Base-by-base conservation (phyloP, 1,284 basidiomycete species). In the Puccinia novopanici region DNA sequence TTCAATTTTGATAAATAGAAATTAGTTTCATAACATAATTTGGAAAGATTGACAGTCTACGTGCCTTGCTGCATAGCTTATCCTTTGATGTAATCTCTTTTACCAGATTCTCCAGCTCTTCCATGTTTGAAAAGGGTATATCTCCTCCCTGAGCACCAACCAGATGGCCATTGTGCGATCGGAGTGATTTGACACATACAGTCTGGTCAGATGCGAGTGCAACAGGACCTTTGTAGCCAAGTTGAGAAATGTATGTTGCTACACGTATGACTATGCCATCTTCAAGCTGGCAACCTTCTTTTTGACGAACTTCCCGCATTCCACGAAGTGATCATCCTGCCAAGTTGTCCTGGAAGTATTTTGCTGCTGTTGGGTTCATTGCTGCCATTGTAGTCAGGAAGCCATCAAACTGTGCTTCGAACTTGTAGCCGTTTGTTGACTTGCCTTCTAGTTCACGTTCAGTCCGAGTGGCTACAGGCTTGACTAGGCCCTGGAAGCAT, bases 121-220 rank as follows among this genome's bases (percentile, higher is more conserved):
- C 54, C 6, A 45, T 22, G 24, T 27, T 42, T 2, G 24, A 37
- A 22, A 55, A 74, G 19, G 72, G 54, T 3, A 74, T 30, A 59
- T 74, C 72, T 13, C 54, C 54, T n/a, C 54, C 72, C 45, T 74
- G 72, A 59, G 54, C 72, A 45, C 72, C 72, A 74, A 74, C 72
- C 24, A 74, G 42, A 9, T 59, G 30, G 0, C 37, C 37, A 24
- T 45, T 42, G 27, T 74, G 72, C 17, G 37, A 45, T n/a, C 42
- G 24, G 12, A 74, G 12, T 0, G 72, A 42, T 59, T 74, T 74
- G 30, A 74, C 30, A 59, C 72, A 74, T 15, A 59, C 50, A 8
- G 54, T 74, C 30, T 74, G 50, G 42, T 74, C 72, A 45, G 72
- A 74, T 12, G 52, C 54, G 24, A 54, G 54, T 4, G 72, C 54